Base-by-base conservation (phyloP, 2,329 filamentous ascomycete species). In the Ilyonectria robusta region DNA sequence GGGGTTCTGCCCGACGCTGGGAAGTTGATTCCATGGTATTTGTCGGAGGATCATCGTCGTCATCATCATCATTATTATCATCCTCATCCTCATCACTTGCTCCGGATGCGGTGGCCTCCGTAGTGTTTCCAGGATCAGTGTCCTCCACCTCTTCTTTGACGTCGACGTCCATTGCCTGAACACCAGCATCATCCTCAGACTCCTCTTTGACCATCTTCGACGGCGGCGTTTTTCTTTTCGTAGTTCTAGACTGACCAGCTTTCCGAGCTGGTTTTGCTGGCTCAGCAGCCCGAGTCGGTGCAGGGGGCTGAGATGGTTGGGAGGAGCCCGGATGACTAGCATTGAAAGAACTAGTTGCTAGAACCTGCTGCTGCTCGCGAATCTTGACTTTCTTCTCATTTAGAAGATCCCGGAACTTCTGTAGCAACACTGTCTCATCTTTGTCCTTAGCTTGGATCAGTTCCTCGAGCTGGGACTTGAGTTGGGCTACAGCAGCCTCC, bases 361-460 rank as follows among this genome's bases (percentile, higher is more conserved):
- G 80, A 21, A 92, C 80, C 44, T 87, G 86, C 73, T 92, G 90
- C 79, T 94, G 92, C 73, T 94, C 88, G 48, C 93, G 83, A 56
- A 95, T 94, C 80, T 93, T 94, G 59, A 91, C 83, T 79, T 95
- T 95, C 82, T 95, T 95, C 78, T 92, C 89, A 72, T 95, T 95
- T 1, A 95, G 82, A 2, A 95, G 82, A 62, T 88, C 84, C 61
- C 88, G 86, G 72, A 94, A 94, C 77, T 93, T 94, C 67, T 88
- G 87, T 1, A 95, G 80, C 62, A 95, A 81, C 19, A 86, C 85
- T 1, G 85, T 85, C 78, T 95, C 92, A 68, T 93, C 87, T 19
- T 88, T 87, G 53, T 88, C 84, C 77, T 94, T 94, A 15, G 89
- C 84, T 60, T 84, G 84, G 53, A 91, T 84, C 17, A 95, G 85